Conservation (phyloP, 2,329 filamentous ascomycete species). For the Metarhizium album region DNA sequence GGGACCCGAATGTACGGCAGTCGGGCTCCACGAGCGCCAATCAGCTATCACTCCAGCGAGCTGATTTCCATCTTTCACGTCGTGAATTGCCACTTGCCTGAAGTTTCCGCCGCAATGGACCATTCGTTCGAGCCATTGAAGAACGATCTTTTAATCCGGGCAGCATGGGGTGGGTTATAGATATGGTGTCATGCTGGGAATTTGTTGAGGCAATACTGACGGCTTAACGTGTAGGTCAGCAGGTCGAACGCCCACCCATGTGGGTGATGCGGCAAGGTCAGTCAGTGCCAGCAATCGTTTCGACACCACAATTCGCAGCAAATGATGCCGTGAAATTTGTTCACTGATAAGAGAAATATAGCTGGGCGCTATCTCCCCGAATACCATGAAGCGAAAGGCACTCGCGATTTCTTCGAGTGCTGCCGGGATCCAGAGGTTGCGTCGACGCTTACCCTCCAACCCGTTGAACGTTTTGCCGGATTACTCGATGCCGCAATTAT, state of each 20-base stretch:
- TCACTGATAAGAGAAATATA: conserved; percentile 23
- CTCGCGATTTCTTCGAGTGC: conserved; percentile 92
- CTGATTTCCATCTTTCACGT: background rate
- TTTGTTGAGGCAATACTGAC: background rate
- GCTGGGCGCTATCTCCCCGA: conserved; percentile 95
- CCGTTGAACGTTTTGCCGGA: conserved; percentile 80
- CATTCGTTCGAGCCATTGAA: conserved; percentile 71
- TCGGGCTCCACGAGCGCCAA: background rate
- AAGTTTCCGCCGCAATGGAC: conserved; percentile 39
- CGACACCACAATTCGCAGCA: background rate
- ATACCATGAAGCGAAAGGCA: conserved; percentile 90
- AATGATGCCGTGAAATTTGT: background rate
- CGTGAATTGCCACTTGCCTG: background rate
- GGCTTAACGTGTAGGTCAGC: conserved; percentile 51
- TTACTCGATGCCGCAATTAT: conserved; percentile 96
- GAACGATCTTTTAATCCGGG: conserved; percentile 85
- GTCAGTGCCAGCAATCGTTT: conserved; percentile 36
- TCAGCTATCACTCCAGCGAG: background rate
- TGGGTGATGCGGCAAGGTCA: conserved; percentile 99
- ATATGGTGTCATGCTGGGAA: background rate
- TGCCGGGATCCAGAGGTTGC: conserved; percentile 89
- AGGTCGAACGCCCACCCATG: conserved; percentile 85
- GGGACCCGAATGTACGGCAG: no score
- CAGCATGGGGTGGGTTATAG: conserved; percentile 64
- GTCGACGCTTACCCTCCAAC: conserved; percentile 87